phyloP scores from a whole-genome alignment of 2,329 filamentous ascomycete genomes.

The Chaetomium sp. region DNA sequence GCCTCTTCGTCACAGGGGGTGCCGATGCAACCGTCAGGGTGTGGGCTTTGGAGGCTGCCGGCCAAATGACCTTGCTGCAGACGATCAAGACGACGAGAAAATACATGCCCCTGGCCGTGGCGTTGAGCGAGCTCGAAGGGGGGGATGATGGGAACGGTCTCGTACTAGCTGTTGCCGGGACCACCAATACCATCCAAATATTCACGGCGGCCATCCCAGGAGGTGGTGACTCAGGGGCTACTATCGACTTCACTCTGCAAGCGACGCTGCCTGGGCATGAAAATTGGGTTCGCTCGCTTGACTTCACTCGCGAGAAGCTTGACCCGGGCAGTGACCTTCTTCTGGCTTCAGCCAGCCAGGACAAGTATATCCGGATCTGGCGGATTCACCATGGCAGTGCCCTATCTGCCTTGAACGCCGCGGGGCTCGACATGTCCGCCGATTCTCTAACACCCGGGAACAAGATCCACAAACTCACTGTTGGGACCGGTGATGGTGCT shows the following conservation, averaged over 20 bases:
- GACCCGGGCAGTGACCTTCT: conserved; percentile 59
- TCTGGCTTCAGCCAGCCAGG: conserved; percentile 89
- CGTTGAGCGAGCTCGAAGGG: conserved; percentile 55
- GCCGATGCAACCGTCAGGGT: conserved; percentile 67
- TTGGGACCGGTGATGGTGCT: conserved; percentile 46
- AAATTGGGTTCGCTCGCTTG: conserved; percentile 85
- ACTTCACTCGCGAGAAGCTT: conserved; percentile 61
- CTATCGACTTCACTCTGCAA: conserved; percentile 57
- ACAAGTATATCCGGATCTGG: conserved; percentile 96
- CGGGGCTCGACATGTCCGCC: conserved; percentile 47
- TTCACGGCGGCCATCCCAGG: conserved; percentile 46
- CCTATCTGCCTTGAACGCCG: conserved; percentile 49
- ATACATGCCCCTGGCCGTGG: conserved; percentile 75
- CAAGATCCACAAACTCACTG: conserved; percentile 73
- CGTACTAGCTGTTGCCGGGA: conserved; percentile 79
- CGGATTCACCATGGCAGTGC: conserved; percentile 67
- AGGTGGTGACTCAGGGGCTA: background rate
- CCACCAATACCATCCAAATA: conserved; percentile 73
- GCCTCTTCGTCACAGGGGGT: conserved; percentile 68
- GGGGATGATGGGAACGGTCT: conserved; percentile 46
- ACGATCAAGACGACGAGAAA: conserved; percentile 67
- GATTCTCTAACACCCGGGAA: conserved; percentile 63
- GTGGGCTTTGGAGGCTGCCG: conserved; percentile 56
- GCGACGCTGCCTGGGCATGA: conserved; percentile 84
- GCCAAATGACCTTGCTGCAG: conserved; percentile 52